Base-by-base conservation (phyloP, 1,284 basidiomycete species). In the Ustilago bromivora region DNA sequence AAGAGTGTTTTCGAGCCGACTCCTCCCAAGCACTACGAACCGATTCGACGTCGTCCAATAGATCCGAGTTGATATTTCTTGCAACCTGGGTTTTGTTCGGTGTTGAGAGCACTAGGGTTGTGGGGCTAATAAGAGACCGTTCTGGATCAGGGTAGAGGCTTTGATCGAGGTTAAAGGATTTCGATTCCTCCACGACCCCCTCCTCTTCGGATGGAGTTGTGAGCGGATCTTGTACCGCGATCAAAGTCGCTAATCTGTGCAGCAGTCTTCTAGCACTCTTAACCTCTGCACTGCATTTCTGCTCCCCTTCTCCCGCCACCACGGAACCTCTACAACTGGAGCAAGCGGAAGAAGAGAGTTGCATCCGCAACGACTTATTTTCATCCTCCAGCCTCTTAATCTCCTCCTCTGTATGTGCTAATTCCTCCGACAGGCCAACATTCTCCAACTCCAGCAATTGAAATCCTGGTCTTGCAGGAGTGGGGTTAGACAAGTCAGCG, bases 31-130 rank as follows among this genome's bases (percentile, higher is more conserved):
- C 62, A 0, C 8, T 6, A 6, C 59, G 57, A 1, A 71, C 35
- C 1, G 41, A 17, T 28, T 57, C 65, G 32, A 78, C 47, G 28
- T 78, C 76, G 46, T 78, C 76, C 23, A 78, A 15, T 9, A 78
- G 46, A 31, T 78, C 76, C 2, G 47, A 23, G 2, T 55, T 59
- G 46, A 71, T 71, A 0, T 32, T 7, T 5, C 71, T 34, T 12
- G 40, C 31, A 0, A 73, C 57, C 2, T 23, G 43, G n/a, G 40
- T 54, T 23, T 71, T 62, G 59, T 67, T 59, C 3, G 71, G 65
- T 12, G 71, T 68, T 1, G 62, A 23, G n/a, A 78, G 56, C 23
- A 61, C 35, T 11, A 65, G 54, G 7, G 35, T 43, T 2, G 36
- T 17, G 0, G 76, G 67, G 1, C 34, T 51, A 32, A 74, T 23